Conservation (phyloP, 768 basidiomycete genomes). For the Mycena metata region DNA sequence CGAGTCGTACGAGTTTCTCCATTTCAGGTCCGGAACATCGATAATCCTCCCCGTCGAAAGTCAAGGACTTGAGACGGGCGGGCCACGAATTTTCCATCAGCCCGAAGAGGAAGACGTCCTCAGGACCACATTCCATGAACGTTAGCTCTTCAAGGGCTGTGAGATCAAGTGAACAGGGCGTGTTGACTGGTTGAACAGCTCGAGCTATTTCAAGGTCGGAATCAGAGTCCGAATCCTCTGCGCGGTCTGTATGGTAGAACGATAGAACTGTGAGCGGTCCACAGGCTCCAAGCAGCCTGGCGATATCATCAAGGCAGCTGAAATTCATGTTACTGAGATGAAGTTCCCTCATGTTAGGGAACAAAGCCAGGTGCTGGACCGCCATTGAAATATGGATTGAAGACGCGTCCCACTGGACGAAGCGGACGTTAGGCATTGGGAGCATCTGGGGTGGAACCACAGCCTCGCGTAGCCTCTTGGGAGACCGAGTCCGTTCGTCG, state of each 20-base stretch:
- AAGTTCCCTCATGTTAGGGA: conserved; percentile 4
- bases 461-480: background rate
- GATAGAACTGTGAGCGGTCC: background rate
- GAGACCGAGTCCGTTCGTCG: conserved; percentile 34
- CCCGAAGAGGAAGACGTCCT: background rate
- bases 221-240: background rate
- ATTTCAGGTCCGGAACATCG: background rate
- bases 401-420: background rate
- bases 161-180: background rate
- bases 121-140: background rate
- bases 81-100: background rate
- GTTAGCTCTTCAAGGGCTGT: conserved; percentile 2
- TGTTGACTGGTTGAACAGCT: too few species aligned
- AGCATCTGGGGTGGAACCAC: background rate
- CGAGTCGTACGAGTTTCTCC: conserved; percentile 11
- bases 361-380: background rate
- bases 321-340: background rate
- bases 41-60: background rate
- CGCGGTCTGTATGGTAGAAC: background rate
- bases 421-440: conserved; percentile 7
- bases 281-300: background rate
- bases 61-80: background rate
- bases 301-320: background rate
- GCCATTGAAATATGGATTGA: background rate
- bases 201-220: too few species aligned